These are phyloP conservation scores for Melampsora medusae DNA, from an alignment of 1,284 basidiomycete genomes.

Conservation along the genomic window DNA sequence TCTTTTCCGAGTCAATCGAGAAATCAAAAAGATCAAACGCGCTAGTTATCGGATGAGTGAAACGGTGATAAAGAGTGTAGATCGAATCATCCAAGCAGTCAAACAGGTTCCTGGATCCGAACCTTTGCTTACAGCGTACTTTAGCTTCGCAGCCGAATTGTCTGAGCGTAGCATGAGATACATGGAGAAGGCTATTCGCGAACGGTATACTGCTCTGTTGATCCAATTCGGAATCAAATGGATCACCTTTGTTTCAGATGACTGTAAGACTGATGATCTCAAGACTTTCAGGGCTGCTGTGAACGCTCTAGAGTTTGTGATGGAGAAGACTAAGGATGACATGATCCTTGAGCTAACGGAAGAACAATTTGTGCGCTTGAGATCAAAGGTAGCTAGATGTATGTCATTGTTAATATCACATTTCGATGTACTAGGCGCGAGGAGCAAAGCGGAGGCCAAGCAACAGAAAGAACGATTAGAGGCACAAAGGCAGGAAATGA, in stretches of 20 bases:
- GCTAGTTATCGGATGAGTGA: constrained; percentile 87
- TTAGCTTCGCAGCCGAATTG: constrained; percentile 90
- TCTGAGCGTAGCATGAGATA: constrained; percentile 81
- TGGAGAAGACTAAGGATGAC: constrained; percentile 81
- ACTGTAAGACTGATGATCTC: constrained; percentile 92
- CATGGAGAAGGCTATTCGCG: constrained; percentile 71
- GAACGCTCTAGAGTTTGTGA: constrained; percentile 88
- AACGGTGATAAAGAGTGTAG: constrained; percentile 84
- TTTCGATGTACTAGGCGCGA: constrained; percentile 94
- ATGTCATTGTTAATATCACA: constrained; percentile 95
- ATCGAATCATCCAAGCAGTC: constrained; percentile 62
- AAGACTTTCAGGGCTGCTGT: constrained; percentile 99
- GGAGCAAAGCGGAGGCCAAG: constrained; percentile 81
- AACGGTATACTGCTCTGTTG: constrained; percentile 75
- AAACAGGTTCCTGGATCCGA: constrained; percentile 67
- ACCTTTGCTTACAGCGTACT: constrained; percentile 93
- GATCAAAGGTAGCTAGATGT: constrained; percentile 89
- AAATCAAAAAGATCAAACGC: constrained; percentile 83
- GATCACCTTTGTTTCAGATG: constrained; percentile 98
- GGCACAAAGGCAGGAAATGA: constrained; percentile 60
- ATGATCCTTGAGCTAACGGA: constrained; percentile 85
- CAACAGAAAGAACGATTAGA: constrained; percentile 67
- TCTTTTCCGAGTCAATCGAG: constrained; percentile 80
- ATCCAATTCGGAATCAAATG: constrained; percentile 89
- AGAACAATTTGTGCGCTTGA: constrained; percentile 81